Evolutionary conservation across 768 basidiomycete genomes (phyloP).

Genomic region (Suillus spraguei): DNA sequence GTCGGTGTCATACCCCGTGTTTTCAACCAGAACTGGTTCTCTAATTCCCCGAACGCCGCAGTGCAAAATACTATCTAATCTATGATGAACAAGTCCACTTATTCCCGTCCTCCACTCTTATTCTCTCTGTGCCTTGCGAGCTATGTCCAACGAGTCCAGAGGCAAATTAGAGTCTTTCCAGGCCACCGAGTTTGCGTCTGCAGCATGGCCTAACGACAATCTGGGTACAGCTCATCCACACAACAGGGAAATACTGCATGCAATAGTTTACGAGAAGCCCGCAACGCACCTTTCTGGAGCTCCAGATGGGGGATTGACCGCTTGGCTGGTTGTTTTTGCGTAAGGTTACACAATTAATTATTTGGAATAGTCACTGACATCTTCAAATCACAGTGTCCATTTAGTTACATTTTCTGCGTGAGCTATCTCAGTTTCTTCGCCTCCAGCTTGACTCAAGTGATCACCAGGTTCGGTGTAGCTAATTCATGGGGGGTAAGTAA

Average conservation of each 20-base stretch:
- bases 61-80: too few relatives aligned
- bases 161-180: neutral
- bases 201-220: neutral
- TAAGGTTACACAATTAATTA: conserved; percentile 7
- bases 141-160: neutral
- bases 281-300: conserved; percentile 24
- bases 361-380: conserved; percentile 24
- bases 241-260: neutral
- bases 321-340: conserved; percentile 34
- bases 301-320: conserved; percentile 33
- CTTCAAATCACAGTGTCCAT: conserved; percentile 42
- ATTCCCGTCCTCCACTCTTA: too few relatives aligned
- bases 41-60: too few relatives aligned
- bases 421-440: conserved; percentile 5
- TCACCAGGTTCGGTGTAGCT: conserved; percentile 61
- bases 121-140: neutral
- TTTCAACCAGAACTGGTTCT: too few relatives aligned
- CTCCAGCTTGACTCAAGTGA: neutral
- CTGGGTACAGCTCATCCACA: too few relatives aligned
- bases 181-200: neutral
- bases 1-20: too few relatives aligned
- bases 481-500: conserved; percentile 75
- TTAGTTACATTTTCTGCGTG: conserved; percentile 1
- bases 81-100: too few relatives aligned
- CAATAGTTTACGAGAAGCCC: conserved; percentile 15